Evolutionary conservation across 305 asterid species (phyloP).

Genomic region (Fraxinus greggii): DNA sequence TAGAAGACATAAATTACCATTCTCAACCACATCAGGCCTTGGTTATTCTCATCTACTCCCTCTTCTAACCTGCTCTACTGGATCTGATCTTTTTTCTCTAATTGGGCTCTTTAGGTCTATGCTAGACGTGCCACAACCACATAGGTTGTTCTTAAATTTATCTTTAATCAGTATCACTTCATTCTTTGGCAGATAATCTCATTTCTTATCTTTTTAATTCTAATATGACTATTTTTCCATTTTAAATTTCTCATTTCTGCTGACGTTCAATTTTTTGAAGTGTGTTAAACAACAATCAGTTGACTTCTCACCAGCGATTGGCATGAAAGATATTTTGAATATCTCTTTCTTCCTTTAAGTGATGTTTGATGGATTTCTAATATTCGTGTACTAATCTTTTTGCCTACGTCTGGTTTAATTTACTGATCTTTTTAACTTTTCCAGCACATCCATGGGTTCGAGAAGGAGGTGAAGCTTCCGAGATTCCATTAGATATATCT

Average conservation of each 20-base stretch:
- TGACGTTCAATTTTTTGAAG: background rate
- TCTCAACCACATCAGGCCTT: background rate
- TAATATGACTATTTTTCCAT: background rate
- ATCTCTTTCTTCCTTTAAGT: background rate
- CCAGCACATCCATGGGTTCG: conserved; percentile 98
- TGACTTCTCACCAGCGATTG: background rate
- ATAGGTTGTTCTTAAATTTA: background rate
- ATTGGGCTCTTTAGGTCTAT: background rate
- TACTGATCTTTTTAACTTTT: conserved; percentile 28
- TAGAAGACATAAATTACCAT: background rate
- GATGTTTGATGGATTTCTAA: conserved; percentile 2
- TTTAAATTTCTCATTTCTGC: background rate
- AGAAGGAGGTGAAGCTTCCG: conserved; percentile 98
- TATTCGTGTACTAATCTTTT: background rate
- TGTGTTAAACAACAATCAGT: background rate
- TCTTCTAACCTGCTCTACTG: background rate
- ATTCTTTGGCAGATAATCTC: background rate
- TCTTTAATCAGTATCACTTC: background rate
- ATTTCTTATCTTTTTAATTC: background rate
- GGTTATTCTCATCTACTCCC: background rate
- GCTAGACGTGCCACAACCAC: background rate
- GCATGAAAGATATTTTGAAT: background rate
- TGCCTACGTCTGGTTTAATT: background rate
- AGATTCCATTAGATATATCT: conserved; percentile 94
- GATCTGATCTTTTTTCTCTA: background rate